A percentile compares a stretch with the other conserved stretches of the same genome.
These are phyloP conservation scores for Kuraishia floccosa DNA, from an alignment of 805 yeast genomes.

Conservation along the genomic window DNA sequence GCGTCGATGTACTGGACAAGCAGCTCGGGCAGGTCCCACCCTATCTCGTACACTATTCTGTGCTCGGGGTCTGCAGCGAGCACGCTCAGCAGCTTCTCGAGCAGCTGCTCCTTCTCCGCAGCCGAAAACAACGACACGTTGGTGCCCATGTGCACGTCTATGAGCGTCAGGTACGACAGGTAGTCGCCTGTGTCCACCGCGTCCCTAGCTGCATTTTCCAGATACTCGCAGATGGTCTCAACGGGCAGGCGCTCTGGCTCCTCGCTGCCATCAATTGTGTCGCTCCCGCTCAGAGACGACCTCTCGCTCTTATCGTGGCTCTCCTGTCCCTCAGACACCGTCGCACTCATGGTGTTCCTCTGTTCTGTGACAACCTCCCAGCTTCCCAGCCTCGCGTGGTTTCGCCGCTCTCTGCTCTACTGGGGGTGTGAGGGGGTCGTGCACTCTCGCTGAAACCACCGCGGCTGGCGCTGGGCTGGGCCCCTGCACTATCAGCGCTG, in stretches of 20 bases:
- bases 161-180: slow-evolving; percentile 58
- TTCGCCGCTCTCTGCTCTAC: too few species aligned
- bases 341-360: too few species aligned
- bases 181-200: slow-evolving; percentile 41
- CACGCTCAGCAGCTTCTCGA: slow-evolving; percentile 31
- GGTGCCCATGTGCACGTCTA: slow-evolving; percentile 44
- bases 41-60: slow-evolving; percentile 52
- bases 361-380: too few species aligned
- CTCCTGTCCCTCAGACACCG: too few species aligned
- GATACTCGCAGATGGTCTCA: slow-evolving; percentile 1
- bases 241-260: not conserved
- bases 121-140: slow-evolving; percentile 33
- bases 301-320: too few species aligned
- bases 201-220: slow-evolving; percentile 15
- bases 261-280: too few species aligned
- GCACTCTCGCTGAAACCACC: too few species aligned
- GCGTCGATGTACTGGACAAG: slow-evolving; percentile 35
- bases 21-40: slow-evolving; percentile 85
- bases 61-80: slow-evolving; percentile 29
- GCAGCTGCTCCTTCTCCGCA: slow-evolving; percentile 38
- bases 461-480: too few species aligned
- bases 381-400: too few species aligned
- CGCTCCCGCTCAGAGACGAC: too few species aligned
- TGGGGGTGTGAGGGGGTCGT: too few species aligned
- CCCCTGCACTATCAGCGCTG: too few species aligned